Base-by-base conservation (phyloP, 352 stramenopile species). In the Phytophthora rubi region DNA sequence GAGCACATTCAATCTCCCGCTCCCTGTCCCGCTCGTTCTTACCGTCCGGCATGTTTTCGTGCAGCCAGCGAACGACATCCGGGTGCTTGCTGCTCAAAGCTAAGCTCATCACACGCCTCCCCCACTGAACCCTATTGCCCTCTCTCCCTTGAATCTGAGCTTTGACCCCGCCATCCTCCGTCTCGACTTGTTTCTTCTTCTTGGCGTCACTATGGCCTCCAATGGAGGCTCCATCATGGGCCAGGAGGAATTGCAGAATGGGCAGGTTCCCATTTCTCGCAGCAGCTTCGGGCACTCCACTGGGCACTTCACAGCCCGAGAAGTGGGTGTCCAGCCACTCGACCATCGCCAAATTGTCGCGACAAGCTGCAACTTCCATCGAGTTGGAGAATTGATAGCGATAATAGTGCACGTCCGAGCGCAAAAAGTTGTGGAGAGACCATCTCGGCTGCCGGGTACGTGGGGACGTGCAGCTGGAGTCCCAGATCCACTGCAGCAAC, bases 181-280 rank as follows among this genome's bases (percentile, higher is more conserved):
- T 32, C 45, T 39, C n/a, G 12, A 65, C n/a, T 33, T 45, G 53
- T 21, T 23, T 65, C 48, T 65, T 65, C 21, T 65, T 65, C 1
- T 21, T 5, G 33, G 21, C 35, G 13, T 30, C 35, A 2, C 5
- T 8, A 12, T 37, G 3, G 4, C 12, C 15, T 6, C 33, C 33
- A 26, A 26, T 26, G 23, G 23, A 26, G 23, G 23, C 23, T 26
- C 23, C 23, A 13, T 51, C 44, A 23, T 15, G 6, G 16, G 44
- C 18, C 8, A 32, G 2, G 0, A 53, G 47, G 9, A 30, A 28
- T 18, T 30, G n/a, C 8, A 53, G 47, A 49, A 49, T 23, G 42
- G 42, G 5, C 7, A 49, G 4, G 0, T 53, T 53, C 18, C 47
- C 47, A 23, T 51, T 23, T 16, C 44, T 51, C n/a, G 44, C 44